Conservation (phyloP, 768 basidiomycete species). For the Suillus clintonianus region DNA sequence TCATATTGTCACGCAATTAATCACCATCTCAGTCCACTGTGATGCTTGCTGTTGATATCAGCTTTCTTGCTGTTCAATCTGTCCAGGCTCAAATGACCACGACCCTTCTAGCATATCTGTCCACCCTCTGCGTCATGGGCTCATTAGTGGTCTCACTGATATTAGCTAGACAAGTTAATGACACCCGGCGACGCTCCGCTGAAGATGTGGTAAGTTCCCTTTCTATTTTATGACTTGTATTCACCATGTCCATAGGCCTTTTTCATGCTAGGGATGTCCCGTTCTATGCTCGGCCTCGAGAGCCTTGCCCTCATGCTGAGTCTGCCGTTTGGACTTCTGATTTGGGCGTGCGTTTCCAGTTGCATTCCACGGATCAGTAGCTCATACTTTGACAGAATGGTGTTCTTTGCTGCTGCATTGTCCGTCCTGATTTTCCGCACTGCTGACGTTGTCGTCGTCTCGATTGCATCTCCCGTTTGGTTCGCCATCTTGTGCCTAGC, state of each 20-base stretch:
- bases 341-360: conserved; percentile 27
- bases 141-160: conserved; percentile 9
- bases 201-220: conserved; percentile 5
- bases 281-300: conserved; percentile 1
- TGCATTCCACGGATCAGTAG: not conserved
- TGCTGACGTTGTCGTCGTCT: not conserved
- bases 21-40: conserved; percentile 5
- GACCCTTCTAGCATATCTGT: conserved; percentile 4
- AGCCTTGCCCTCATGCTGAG: conserved; percentile 33
- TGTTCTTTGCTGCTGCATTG: not conserved
- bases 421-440: not conserved
- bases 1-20: not conserved
- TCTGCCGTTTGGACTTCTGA: conserved; percentile 33
- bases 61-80: conserved; percentile 4
- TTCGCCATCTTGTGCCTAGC: not conserved
- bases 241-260: not conserved
- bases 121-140: conserved; percentile 4
- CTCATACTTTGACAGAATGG: not conserved
- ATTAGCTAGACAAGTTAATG: conserved; percentile 31
- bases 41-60: conserved; percentile 13
- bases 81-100: not conserved
- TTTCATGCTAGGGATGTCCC: not conserved
- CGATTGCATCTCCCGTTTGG: not conserved
- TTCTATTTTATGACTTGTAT: not conserved
- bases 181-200: conserved; percentile 12